These are phyloP conservation scores for Erodium maritimum DNA, from an alignment of 345 rosid genomes.

Conservation along the genomic window DNA sequence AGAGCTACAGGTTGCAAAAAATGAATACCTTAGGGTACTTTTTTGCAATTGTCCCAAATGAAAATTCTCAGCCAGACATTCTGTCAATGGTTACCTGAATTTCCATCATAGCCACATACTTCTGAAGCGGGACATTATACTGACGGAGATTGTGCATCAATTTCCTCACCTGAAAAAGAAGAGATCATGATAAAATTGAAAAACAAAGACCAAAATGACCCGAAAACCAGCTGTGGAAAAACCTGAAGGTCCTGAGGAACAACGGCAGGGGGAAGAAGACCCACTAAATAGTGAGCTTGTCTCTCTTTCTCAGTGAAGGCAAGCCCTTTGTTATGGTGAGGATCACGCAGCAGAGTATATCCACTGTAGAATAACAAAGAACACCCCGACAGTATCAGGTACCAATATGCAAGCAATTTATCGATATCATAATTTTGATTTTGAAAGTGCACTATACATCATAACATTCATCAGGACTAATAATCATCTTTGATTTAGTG, in stretches of 20 bases:
- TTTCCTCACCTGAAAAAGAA: conserved; percentile 58
- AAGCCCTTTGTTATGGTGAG: conserved; percentile 94
- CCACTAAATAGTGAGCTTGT: conserved; percentile 80
- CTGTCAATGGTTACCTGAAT: conserved; percentile 45
- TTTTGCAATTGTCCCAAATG: too few species aligned
- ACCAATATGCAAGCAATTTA: neutral
- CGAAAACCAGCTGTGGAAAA: neutral
- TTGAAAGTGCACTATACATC: neutral
- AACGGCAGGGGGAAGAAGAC: conserved; percentile 86
- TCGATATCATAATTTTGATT: neutral
- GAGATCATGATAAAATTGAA: neutral
- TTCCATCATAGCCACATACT: conserved; percentile 96
- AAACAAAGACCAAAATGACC: neutral
- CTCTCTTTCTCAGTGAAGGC: conserved; percentile 79
- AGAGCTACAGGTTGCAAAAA: too few species aligned
- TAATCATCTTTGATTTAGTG: too few species aligned
- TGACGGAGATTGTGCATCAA: conserved; percentile 75
- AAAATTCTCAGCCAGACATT: too few species aligned
- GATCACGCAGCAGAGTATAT: conserved; percentile 86
- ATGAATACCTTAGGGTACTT: too few species aligned
- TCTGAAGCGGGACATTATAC: conserved; percentile 86
- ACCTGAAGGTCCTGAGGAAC: conserved; percentile 92
- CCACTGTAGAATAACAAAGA: conserved; percentile 36
- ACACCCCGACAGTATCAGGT: neutral
- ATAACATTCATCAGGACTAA: too few species aligned